These are phyloP conservation scores for Sclerotinia sclerotiorum DNA, from an alignment of 2,329 filamentous ascomycete genomes.

Conservation along the genomic window DNA sequence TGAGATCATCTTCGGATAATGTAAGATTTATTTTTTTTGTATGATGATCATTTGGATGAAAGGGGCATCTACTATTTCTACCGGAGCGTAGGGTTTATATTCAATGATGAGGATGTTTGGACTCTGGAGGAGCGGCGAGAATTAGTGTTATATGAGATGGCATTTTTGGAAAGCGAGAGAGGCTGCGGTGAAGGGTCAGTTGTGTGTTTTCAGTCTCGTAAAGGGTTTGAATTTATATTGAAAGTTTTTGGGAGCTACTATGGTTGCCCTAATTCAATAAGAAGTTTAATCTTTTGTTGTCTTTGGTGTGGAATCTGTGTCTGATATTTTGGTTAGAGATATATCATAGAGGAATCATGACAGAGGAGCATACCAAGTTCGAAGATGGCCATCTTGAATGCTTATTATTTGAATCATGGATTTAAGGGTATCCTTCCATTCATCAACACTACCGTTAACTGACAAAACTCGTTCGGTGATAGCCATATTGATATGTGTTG, in stretches of 20 bases:
- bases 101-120: slow-evolving; percentile 33
- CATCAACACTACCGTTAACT: slow-evolving; percentile 34
- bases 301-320: slow-evolving; percentile 38
- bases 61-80: slow-evolving; percentile 37
- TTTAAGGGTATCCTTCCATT: slow-evolving; percentile 39
- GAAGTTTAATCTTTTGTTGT: slow-evolving; percentile 37
- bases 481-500: slow-evolving; percentile 28
- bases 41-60: slow-evolving; percentile 46
- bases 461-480: slow-evolving; percentile 33
- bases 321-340: slow-evolving; percentile 18
- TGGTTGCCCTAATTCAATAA: slow-evolving; percentile 36
- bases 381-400: slow-evolving; percentile 37
- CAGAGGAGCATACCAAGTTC: slow-evolving; percentile 25
- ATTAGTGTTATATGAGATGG: slow-evolving; percentile 30
- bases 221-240: slow-evolving; percentile 12
- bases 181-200: not conserved
- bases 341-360: too few species aligned
- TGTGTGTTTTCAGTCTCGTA: not conserved
- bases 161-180: slow-evolving; percentile 16
- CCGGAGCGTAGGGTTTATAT: slow-evolving; percentile 37
- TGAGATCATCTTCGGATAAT: slow-evolving; percentile 42
- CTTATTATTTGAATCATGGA: slow-evolving; percentile 37
- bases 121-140: slow-evolving; percentile 33
- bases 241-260: slow-evolving; percentile 33
- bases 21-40: too few species aligned